Conservation (phyloP, 1,284 basidiomycete species). For the Rhodotorula sp. region DNA sequence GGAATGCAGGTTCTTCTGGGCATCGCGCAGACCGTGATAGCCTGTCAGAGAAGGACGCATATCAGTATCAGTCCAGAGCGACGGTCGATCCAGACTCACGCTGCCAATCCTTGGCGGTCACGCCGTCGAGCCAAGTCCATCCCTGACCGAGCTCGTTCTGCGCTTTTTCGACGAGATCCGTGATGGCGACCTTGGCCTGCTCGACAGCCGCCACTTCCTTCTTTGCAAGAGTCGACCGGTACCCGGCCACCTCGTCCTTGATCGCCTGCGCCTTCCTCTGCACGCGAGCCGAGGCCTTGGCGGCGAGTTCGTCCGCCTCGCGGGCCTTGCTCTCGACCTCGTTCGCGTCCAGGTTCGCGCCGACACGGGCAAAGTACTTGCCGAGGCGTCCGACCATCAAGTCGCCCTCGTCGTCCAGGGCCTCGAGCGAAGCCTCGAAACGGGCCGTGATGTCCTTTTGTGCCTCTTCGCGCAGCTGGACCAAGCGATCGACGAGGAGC, state of each 20-base stretch:
- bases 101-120: slow-evolving; percentile 41
- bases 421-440: slow-evolving; percentile 32
- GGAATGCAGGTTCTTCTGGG: slow-evolving; percentile 37
- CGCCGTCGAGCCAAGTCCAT: slow-evolving; percentile 43
- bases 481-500: slow-evolving; percentile 37
- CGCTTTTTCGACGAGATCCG: slow-evolving; percentile 37
- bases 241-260: slow-evolving; percentile 37
- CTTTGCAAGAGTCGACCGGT: slow-evolving; percentile 14
- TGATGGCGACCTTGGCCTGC: slow-evolving; percentile 35
- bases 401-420: slow-evolving; percentile 40
- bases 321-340: slow-evolving; percentile 27
- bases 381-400: slow-evolving; percentile 35
- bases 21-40: slow-evolving; percentile 40
- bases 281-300: slow-evolving; percentile 38
- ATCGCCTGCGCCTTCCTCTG: slow-evolving; percentile 29
- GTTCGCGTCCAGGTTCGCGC: slow-evolving; percentile 9
- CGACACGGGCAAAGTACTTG: slow-evolving; percentile 29
- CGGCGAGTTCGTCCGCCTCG: slow-evolving; percentile 21
- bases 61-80: too few species aligned
- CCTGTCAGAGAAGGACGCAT: slow-evolving; percentile 2
- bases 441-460: slow-evolving; percentile 38
- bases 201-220: slow-evolving; percentile 35
- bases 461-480: slow-evolving; percentile 32
- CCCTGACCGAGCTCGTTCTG: slow-evolving; percentile 41
- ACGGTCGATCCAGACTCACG: slow-evolving; percentile 6